phyloP scores from a whole-genome alignment of 2,329 filamentous ascomycete species.

The Botrytis cinerea region DNA sequence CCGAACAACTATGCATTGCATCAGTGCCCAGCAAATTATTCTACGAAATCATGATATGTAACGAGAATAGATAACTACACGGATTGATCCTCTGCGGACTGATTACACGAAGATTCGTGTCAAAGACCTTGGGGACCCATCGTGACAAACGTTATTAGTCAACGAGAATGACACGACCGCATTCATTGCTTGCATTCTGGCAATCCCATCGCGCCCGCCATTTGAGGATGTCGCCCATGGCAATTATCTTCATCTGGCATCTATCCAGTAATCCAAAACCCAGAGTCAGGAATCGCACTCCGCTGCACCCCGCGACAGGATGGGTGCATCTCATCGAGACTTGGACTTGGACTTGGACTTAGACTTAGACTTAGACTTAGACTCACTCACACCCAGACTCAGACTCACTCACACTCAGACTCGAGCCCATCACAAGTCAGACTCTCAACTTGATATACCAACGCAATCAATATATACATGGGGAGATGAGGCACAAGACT shows the following conservation, averaged over 20 bases:
- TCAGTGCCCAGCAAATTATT: not conserved
- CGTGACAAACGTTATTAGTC: not conserved
- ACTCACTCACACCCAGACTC: not conserved
- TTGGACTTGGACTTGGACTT: not conserved
- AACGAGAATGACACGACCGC: not conserved
- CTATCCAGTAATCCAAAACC: not conserved
- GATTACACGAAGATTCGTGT: not conserved
- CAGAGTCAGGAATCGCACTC: not conserved
- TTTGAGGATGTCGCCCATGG: not conserved
- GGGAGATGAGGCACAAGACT: not conserved
- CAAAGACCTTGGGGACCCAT: not conserved
- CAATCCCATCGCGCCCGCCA: not conserved
- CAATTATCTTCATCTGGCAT: not conserved
- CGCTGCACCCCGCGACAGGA: not conserved
- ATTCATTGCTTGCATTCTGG: not conserved
- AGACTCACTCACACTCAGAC: too few relatives aligned
- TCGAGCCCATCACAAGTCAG: not conserved
- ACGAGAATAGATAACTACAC: not conserved
- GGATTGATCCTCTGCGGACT: not conserved
- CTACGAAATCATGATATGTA: not conserved
- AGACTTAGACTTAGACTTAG: too few relatives aligned
- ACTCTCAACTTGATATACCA: not conserved
- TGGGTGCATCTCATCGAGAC: not conserved
- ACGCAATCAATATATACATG: not conserved
- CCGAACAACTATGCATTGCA: not conserved